phyloP scores from a whole-genome alignment of 305 asterid genomes.

The Solanum hybrid region DNA sequence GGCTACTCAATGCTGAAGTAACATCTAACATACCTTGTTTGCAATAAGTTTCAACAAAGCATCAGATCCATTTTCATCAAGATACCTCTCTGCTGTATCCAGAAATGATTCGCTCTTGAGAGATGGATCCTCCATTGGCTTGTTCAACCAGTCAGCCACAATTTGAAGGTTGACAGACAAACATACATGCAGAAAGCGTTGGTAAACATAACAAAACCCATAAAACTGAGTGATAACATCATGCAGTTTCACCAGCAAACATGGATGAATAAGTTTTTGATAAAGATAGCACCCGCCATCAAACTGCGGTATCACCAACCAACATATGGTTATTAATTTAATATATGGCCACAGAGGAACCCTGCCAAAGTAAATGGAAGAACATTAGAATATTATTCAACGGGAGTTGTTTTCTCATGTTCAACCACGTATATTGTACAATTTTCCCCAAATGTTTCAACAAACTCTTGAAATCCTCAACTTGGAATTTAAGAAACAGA shows the following conservation, averaged over 20 bases:
- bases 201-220: not conserved
- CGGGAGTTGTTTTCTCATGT: not conserved
- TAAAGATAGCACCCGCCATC: conserved; percentile 29
- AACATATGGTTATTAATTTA: conserved; percentile 19
- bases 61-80: conserved; percentile 25
- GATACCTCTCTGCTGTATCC: conserved; percentile 18
- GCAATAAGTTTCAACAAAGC: conserved; percentile 25
- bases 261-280: conserved; percentile 17
- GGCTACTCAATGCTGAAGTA: not conserved
- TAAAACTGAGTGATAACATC: not conserved
- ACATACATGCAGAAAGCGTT: not conserved
- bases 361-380: conserved; percentile 24
- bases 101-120: not conserved
- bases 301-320: conserved; percentile 34
- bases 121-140: conserved; percentile 12
- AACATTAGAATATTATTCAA: not conserved
- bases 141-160: conserved; percentile 5
- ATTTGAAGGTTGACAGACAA: conserved; percentile 13
- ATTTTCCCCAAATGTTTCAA: too few species aligned
- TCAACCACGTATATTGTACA: too few species aligned
- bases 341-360: conserved; percentile 37
- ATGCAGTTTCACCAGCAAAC: conserved; percentile 8
- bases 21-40: conserved; percentile 14
- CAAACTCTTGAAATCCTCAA: too few species aligned
- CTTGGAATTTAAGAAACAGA: too few species aligned